Base-by-base conservation (phyloP, 2,329 filamentous ascomycete genomes). In the Penicillium sp. region DNA sequence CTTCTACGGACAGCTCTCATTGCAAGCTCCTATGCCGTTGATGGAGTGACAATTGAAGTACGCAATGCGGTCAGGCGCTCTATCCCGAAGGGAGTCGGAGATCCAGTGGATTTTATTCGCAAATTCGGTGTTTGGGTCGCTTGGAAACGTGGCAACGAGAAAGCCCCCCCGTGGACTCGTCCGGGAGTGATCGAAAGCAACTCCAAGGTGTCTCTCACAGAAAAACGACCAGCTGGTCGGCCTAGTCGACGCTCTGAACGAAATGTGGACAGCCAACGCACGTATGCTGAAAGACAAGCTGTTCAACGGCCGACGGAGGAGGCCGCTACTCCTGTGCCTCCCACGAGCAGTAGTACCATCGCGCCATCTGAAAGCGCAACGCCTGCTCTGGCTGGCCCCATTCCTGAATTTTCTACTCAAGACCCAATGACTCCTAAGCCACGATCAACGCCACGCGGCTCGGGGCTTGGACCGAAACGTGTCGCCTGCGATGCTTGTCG, bases 61-160 rank as follows among this genome's bases (percentile, higher is more conserved):
- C 79, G 82, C 57, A 85, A 85, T 57, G 82, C 83, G 3, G 82
- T 88, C 49, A 82, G 80, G 56, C 79, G 79, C 27, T 86, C 84
- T 3, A 86, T 88, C 52, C 85, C 85, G 0, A 87, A 86, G 69
- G 79, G 79, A 27, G 75, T 81, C 54, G 82, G 82, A 33, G 85
- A 88, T 53, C 84, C 85, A 4, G 69, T 87, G n/a, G 79, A 83
- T 27, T 71, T 83, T 31, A 81, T 84, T 53, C 80, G 81, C 61
- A 80, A 73, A 15, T 87, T 88, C 60, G 85, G 84, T 5, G 76
- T 86, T 54, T 88, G 85, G 85, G 80, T 83, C 54, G 83, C 85
- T 3, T 88, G 85, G 85, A 88, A 88, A 68, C 81, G 82, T 52
- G 85, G 85, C 11, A 86, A 87, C 64, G 84, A 86, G 59, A 75